phyloP scores from a whole-genome alignment of 306 rosid genomes.

The Boehmeria nivea region DNA sequence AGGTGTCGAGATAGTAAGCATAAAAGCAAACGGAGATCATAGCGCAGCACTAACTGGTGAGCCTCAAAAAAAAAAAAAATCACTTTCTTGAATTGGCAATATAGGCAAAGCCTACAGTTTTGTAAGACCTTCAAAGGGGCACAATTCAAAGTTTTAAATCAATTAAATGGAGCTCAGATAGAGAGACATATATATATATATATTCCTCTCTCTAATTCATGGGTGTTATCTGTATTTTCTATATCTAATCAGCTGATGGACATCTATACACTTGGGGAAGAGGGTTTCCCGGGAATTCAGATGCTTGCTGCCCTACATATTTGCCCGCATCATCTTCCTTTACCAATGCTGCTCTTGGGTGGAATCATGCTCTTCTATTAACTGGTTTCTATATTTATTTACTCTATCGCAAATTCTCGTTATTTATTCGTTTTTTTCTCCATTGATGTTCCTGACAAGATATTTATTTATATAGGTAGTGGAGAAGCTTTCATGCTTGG shows the following conservation, averaged over 20 bases:
- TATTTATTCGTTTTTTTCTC: conserved; percentile 4
- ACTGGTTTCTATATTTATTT: conserved; percentile 38
- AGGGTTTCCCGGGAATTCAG: conserved; percentile 58
- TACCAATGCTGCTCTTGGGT: conserved; percentile 52
- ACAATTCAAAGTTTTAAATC: neutral
- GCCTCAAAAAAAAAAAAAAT: neutral
- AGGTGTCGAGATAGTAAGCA: conserved; percentile 34
- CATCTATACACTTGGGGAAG: conserved; percentile 83
- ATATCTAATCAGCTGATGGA: conserved; percentile 50
- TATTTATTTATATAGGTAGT: conserved; percentile 31
- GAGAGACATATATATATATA: no score
- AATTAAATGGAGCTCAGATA: conserved; percentile 1
- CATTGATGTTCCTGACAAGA: conserved; percentile 4
- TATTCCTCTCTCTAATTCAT: no score
- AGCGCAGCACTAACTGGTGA: conserved; percentile 77
- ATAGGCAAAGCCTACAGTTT: no score
- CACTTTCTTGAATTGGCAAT: neutral
- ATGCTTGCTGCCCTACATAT: conserved; percentile 41
- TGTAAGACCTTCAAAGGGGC: no score
- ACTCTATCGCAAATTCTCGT: neutral
- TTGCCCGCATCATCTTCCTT: conserved; percentile 29
- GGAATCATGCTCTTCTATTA: conserved; percentile 84
- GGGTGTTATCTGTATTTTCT: neutral
- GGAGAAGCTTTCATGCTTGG: conserved; percentile 72
- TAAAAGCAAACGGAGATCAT: conserved; percentile 89